Evolutionary conservation across 306 rosid species (phyloP).

Genomic region (Begonia fuchsioides): DNA sequence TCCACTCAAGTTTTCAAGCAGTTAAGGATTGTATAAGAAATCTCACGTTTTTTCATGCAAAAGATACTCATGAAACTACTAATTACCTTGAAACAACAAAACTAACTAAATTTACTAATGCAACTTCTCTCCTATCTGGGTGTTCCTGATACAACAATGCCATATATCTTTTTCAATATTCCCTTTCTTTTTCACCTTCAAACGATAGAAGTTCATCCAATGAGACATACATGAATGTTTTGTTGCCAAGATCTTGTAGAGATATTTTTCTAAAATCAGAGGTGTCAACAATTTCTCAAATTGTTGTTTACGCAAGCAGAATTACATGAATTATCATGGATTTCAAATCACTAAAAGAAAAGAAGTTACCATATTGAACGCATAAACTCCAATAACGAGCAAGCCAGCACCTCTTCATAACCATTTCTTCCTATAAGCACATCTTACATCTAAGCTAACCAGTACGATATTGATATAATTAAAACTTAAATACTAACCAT

Average conservation of each 20-base stretch:
- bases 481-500: conserved; percentile 31
- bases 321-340: conserved; percentile 2
- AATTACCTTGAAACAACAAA: too few species aligned
- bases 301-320: not conserved
- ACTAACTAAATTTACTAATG: too few species aligned
- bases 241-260: not conserved
- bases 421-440: conserved; percentile 67
- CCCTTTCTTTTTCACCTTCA: too few species aligned
- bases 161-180: too few species aligned
- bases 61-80: too few species aligned
- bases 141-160: too few species aligned
- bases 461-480: conserved; percentile 3
- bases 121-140: too few species aligned
- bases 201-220: not conserved
- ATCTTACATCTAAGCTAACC: conserved; percentile 2
- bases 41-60: too few species aligned
- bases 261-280: not conserved
- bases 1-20: too few species aligned
- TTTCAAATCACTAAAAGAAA: conserved; percentile 7
- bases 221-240: not conserved
- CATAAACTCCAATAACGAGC: conserved; percentile 89
- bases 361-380: conserved; percentile 46
- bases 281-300: not conserved
- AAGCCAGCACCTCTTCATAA: conserved; percentile 94
- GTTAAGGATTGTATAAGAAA: too few species aligned